These are phyloP conservation scores for Podaxis sp. DNA, from an alignment of 768 basidiomycete species.

Conservation along the genomic window DNA sequence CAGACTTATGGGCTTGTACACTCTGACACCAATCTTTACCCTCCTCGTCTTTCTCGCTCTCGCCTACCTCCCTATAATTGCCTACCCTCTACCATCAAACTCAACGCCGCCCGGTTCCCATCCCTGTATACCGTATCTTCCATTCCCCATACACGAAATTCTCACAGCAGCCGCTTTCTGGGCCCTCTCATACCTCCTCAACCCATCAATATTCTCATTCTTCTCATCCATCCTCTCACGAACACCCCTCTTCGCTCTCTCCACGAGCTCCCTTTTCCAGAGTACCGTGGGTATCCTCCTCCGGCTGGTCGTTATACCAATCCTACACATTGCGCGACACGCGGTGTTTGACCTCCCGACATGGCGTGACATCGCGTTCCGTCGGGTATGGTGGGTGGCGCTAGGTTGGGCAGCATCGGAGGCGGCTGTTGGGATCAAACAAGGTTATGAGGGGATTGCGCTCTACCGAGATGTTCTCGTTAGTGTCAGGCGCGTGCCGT, in stretches of 20 bases:
- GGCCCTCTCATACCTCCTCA: constrained; percentile 52
- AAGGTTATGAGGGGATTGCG: constrained; percentile 67
- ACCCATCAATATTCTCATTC: constrained; percentile 33
- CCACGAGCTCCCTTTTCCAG: constrained; percentile 54
- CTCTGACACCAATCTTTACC: constrained; percentile 56
- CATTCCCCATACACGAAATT: constrained; percentile 64
- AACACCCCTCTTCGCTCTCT: constrained; percentile 49
- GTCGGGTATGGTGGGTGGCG: constrained; percentile 73
- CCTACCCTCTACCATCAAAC: constrained; percentile 39
- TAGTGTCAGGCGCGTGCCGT: constrained; percentile 26
- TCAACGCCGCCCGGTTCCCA: constrained; percentile 26
- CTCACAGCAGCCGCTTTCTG: constrained; percentile 61
- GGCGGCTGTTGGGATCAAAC: constrained; percentile 58
- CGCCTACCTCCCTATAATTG: constrained; percentile 45
- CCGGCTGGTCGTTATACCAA: constrained; percentile 22
- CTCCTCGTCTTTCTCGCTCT: constrained; percentile 48
- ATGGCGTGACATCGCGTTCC: constrained; percentile 58
- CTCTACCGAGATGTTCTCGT: constrained; percentile 73
- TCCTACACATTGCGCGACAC: constrained; percentile 13
- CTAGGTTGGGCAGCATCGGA: constrained; percentile 76
- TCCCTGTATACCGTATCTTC: constrained; percentile 45
- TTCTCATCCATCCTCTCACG: constrained; percentile 43
- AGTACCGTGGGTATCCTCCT: constrained; percentile 47
- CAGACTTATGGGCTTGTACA: constrained; percentile 52
- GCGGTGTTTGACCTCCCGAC: constrained; percentile 38